These are phyloP conservation scores for Amanita thiersii DNA, from an alignment of 768 basidiomycete genomes.

Conservation along the genomic window DNA sequence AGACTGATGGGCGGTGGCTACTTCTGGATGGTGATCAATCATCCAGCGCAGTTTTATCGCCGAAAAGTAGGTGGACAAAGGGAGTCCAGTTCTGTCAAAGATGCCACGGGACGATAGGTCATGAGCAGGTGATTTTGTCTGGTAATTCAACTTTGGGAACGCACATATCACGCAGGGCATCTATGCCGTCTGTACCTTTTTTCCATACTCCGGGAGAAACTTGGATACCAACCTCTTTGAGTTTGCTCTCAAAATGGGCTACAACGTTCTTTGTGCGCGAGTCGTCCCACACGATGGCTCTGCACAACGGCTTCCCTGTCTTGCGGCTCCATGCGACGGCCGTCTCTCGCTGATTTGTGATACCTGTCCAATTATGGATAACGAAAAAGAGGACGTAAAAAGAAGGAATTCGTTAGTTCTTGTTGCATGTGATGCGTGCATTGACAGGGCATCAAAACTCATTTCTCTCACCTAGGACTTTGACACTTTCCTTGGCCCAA, in stretches of 20 bases:
- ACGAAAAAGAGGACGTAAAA: constrained; percentile 11
- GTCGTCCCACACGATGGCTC: constrained; percentile 95
- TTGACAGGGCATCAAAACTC: constrained; percentile 9
- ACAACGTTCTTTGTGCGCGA: constrained; percentile 85
- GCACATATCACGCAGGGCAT: constrained; percentile 61
- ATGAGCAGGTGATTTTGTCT: constrained; percentile 8
- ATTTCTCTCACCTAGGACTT: constrained; percentile 72
- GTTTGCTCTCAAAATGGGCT: constrained; percentile 66
- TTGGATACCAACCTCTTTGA: constrained; percentile 69
- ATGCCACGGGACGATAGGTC: constrained; percentile 8
- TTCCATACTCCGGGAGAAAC: constrained; percentile 55
- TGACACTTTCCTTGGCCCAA: constrained; percentile 75
- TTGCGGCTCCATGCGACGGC: constrained; percentile 87
- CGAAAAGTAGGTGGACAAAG: constrained; percentile 97
- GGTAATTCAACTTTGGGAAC: constrained; percentile 19
- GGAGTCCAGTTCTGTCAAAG: constrained; percentile 70
- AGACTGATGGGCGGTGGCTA: constrained; percentile 67
- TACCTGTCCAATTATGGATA: constrained; percentile 37
- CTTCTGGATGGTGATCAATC: constrained; percentile 77
- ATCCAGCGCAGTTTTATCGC: constrained; percentile 97
- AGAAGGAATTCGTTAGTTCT: background rate
- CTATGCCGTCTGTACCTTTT: constrained; percentile 62
- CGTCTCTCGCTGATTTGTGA: constrained; percentile 98
- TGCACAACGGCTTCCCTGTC: constrained; percentile 85
- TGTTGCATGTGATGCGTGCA: constrained; percentile 15